A percentile compares a stretch with the other conserved stretches of the same genome.
These are phyloP conservation scores for Crithidia mellificae DNA, from an alignment of 208 protist genomes.

Conservation along the genomic window DNA sequence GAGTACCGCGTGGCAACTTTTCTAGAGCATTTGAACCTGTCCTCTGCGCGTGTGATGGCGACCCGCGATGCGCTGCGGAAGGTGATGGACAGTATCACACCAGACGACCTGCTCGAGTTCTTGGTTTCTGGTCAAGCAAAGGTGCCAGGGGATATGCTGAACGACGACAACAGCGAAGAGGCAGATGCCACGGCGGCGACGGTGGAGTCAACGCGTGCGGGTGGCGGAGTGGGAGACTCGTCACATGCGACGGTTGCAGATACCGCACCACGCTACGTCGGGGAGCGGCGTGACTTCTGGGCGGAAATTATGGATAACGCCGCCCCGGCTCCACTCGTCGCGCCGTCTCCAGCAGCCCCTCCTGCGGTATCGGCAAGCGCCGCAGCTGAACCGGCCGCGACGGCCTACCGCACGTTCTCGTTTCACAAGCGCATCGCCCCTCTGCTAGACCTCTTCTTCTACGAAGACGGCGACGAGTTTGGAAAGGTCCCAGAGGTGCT, in stretches of 20 bases:
- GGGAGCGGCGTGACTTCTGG: constrained; percentile 40
- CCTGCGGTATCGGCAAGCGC: background rate
- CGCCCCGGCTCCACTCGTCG: background rate
- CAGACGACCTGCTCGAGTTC: constrained; percentile 80
- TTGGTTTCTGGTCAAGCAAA: constrained; percentile 61
- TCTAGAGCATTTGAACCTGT: constrained; percentile 59
- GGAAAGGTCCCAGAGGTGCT: constrained; percentile 49
- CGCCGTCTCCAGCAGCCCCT: background rate
- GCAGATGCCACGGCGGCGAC: background rate
- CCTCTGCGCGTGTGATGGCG: constrained; percentile 49
- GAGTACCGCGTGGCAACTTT: constrained; percentile 56
- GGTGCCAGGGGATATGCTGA: constrained; percentile 68
- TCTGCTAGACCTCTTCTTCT: constrained; percentile 79
- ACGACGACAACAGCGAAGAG: constrained; percentile 5
- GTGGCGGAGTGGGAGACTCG: background rate
- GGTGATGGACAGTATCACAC: constrained; percentile 48
- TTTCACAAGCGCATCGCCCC: constrained; percentile 66
- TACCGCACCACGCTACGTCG: background rate
- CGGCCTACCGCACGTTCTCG: constrained; percentile 27
- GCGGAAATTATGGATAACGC: constrained; percentile 40
- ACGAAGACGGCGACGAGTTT: constrained; percentile 54
- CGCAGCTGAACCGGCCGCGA: background rate
- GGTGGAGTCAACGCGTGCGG: background rate
- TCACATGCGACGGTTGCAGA: background rate
- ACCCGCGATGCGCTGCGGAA: constrained; percentile 37